Evolutionary conservation across 306 rosid genomes (phyloP).

Genomic region (Castanea mollissima): DNA sequence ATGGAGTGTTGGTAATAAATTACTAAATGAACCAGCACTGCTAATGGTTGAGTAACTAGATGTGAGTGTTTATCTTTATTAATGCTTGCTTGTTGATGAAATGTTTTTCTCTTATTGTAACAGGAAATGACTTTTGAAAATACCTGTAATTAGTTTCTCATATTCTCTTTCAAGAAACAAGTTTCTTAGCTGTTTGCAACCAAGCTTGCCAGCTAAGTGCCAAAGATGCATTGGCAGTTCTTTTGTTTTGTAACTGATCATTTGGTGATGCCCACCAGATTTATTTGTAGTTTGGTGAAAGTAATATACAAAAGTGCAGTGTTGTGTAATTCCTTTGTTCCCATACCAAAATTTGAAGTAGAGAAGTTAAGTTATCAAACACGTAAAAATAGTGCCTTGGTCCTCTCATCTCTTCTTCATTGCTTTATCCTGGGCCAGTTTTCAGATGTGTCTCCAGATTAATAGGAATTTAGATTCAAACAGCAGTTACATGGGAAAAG

Average conservation of each 20-base stretch:
- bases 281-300: conserved; percentile 19
- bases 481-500: conserved; percentile 16
- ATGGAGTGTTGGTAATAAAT: background rate
- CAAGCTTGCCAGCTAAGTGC: conserved; percentile 33
- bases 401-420: conserved; percentile 5
- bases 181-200: conserved; percentile 30
- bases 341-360: background rate
- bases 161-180: background rate
- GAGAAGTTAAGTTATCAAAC: conserved; percentile 11
- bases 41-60: background rate
- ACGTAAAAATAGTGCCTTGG: conserved; percentile 14
- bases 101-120: conserved; percentile 8
- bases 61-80: background rate
- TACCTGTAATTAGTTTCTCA: conserved; percentile 22
- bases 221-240: conserved; percentile 16
- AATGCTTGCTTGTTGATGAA: background rate
- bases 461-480: background rate
- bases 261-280: conserved; percentile 32
- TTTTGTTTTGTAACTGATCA: conserved; percentile 24
- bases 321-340: background rate
- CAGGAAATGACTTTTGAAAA: conserved; percentile 41
- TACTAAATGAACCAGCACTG: conserved; percentile 1
- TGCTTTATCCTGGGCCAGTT: conserved; percentile 13
- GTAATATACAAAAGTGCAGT: background rate
- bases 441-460: conserved; percentile 24